Evolutionary conservation across 257 asterid species (phyloP).

Genomic region (Solanum sparsipilum): DNA sequence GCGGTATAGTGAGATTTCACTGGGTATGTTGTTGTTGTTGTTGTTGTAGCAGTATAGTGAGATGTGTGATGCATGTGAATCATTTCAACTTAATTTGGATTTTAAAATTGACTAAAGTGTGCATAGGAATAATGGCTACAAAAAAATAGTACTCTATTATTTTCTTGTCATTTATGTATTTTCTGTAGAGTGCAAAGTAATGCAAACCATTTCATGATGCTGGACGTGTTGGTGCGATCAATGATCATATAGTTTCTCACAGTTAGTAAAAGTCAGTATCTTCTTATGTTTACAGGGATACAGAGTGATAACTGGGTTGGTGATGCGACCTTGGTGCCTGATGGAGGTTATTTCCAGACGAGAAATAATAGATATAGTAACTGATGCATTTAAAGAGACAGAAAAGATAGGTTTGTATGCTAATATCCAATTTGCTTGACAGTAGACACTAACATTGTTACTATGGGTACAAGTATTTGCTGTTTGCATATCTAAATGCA

Average conservation of each 20-base stretch:
- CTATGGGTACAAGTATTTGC: neutral
- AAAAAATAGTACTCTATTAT: neutral
- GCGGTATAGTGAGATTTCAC: neutral
- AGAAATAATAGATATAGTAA: conserved; percentile 54
- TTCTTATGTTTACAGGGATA: conserved; percentile 47
- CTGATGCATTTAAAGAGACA: conserved; percentile 54
- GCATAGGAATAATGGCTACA: neutral
- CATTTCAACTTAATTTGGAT: neutral
- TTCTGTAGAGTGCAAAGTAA: neutral
- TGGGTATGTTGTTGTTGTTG: too few species aligned
- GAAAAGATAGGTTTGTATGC: conserved; percentile 54
- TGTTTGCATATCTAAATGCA: neutral
- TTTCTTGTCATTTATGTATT: neutral
- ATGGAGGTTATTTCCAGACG: conserved; percentile 60
- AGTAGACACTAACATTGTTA: neutral
- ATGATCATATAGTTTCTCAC: neutral
- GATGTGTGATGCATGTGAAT: neutral
- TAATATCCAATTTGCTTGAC: neutral
- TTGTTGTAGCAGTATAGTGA: neutral
- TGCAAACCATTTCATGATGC: neutral
- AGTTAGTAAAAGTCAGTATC: neutral
- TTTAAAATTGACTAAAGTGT: neutral
- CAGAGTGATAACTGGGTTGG: conserved; percentile 64
- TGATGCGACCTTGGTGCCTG: conserved; percentile 84
- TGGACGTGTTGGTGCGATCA: neutral